Conservation (phyloP, 1,139 yeast species). For the Saccharomyces hybrid region DNA sequence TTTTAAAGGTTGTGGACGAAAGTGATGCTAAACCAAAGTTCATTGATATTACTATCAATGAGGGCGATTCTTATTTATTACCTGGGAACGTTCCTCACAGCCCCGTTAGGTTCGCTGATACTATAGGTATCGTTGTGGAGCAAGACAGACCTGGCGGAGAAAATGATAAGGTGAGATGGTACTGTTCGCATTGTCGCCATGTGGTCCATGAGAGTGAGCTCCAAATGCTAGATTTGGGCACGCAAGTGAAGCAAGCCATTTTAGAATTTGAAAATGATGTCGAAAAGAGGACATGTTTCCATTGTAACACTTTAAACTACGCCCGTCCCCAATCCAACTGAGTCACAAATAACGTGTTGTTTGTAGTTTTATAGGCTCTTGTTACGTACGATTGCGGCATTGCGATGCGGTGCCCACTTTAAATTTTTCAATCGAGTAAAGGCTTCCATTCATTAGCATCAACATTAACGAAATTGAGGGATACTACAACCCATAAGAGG, state of each 20-base stretch:
- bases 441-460: not conserved
- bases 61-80: constrained; percentile 80
- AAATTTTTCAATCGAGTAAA: not conserved
- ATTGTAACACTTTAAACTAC: constrained; percentile 66
- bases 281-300: constrained; percentile 59
- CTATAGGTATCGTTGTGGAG: constrained; percentile 90
- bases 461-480: not conserved
- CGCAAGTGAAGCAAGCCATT: constrained; percentile 83
- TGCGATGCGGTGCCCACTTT: not conserved
- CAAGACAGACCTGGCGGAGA: constrained; percentile 75
- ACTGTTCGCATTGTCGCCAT: constrained; percentile 61
- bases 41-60: constrained; percentile 64
- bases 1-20: constrained; percentile 70
- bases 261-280: constrained; percentile 56
- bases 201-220: constrained; percentile 64
- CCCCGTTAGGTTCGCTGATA: constrained; percentile 78
- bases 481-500: not conserved
- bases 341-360: constrained; percentile 1
- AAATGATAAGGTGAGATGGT: constrained; percentile 76
- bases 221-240: constrained; percentile 74
- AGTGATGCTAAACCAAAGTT: constrained; percentile 50
- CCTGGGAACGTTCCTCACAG: constrained; percentile 85
- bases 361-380: not conserved
- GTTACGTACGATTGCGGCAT: not conserved
- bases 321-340: constrained; percentile 42